Evolutionary conservation across 2,329 filamentous ascomycete genomes (phyloP).

Genomic region (Neofusicoccum parvum): DNA sequence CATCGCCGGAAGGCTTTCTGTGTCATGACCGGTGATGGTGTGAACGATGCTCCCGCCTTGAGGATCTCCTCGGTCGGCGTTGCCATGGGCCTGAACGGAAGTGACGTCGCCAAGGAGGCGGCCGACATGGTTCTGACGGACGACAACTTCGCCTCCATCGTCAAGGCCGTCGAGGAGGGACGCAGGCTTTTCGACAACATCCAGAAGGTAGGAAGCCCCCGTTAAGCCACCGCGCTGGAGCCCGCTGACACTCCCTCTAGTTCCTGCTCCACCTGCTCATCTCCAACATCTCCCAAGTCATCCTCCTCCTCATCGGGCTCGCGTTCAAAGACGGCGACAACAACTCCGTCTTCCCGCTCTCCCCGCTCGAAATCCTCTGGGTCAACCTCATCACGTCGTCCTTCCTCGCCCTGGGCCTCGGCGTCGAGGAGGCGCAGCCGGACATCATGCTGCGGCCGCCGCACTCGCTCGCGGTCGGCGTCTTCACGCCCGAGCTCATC

Average conservation of each 20-base stretch:
- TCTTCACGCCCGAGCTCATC: slow-evolving; percentile 51
- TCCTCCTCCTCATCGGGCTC: slow-evolving; percentile 50
- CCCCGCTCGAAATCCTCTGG: slow-evolving; percentile 52
- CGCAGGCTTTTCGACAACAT: slow-evolving; percentile 46
- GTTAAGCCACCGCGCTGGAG: not conserved
- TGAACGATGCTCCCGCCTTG: slow-evolving; percentile 45
- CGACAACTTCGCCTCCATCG: slow-evolving; percentile 46
- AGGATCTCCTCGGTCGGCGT: slow-evolving; percentile 46
- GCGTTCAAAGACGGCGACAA: slow-evolving; percentile 48
- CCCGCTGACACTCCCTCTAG: slow-evolving; percentile 4
- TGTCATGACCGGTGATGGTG: slow-evolving; percentile 48
- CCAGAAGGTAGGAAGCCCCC: slow-evolving; percentile 31
- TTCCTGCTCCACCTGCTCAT: slow-evolving; percentile 53
- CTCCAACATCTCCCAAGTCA: slow-evolving; percentile 52
- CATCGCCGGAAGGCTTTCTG: slow-evolving; percentile 42
- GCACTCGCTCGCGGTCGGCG: slow-evolving; percentile 44
- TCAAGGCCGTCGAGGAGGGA: slow-evolving; percentile 45
- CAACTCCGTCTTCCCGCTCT: slow-evolving; percentile 49
- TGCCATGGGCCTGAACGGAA: slow-evolving; percentile 43
- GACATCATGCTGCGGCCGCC: slow-evolving; percentile 52
- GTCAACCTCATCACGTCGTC: slow-evolving; percentile 52
- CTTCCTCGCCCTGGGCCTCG: slow-evolving; percentile 51
- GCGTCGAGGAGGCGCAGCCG: slow-evolving; percentile 48
- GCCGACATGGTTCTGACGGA: slow-evolving; percentile 45
- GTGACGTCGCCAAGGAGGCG: slow-evolving; percentile 44